Percentiles rank a stretch among this genome's conserved stretches.
phyloP scores from a whole-genome alignment of 108 stramenopile genomes.

The Nannochloropsis gaditana region DNA sequence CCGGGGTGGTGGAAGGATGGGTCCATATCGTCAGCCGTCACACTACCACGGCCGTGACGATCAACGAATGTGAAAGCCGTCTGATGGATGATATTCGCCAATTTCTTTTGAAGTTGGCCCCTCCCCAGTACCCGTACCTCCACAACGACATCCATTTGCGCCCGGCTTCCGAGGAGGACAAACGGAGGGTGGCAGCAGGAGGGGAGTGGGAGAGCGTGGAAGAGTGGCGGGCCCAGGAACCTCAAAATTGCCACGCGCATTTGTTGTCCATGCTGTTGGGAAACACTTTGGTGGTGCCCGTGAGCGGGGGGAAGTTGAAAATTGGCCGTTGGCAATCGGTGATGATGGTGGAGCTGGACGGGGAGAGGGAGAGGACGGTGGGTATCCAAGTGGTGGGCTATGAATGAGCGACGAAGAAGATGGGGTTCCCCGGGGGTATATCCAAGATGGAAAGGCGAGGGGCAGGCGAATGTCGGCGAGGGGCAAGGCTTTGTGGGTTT shows the following conservation, averaged over 20 bases:
- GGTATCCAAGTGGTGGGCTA: slow-evolving; percentile 16
- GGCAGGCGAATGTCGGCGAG: background rate
- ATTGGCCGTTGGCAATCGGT: background rate
- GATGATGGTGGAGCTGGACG: slow-evolving; percentile 19
- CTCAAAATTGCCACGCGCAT: background rate
- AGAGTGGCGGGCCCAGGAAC: slow-evolving; percentile 18
- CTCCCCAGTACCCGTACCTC: background rate
- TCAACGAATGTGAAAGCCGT: background rate
- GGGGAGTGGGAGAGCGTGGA: background rate
- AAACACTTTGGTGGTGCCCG: background rate
- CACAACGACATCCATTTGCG: slow-evolving; percentile 24
- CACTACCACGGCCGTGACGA: slow-evolving; percentile 24
- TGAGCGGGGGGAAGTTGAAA: slow-evolving; percentile 8
- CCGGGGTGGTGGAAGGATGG: background rate
- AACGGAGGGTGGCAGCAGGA: background rate
- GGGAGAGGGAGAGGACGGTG: slow-evolving; percentile 8
- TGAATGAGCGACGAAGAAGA: background rate
- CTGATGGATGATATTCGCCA: slow-evolving; percentile 19
- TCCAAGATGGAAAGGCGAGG: background rate
- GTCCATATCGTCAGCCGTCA: background rate
- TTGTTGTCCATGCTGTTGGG: slow-evolving; percentile 1
- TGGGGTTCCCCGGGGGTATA: no score
- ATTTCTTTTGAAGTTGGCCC: background rate
- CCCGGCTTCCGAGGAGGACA: background rate
- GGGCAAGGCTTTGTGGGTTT: no score